These are phyloP conservation scores for Calocybe indica DNA, from an alignment of 768 basidiomycete species.

Conservation along the genomic window DNA sequence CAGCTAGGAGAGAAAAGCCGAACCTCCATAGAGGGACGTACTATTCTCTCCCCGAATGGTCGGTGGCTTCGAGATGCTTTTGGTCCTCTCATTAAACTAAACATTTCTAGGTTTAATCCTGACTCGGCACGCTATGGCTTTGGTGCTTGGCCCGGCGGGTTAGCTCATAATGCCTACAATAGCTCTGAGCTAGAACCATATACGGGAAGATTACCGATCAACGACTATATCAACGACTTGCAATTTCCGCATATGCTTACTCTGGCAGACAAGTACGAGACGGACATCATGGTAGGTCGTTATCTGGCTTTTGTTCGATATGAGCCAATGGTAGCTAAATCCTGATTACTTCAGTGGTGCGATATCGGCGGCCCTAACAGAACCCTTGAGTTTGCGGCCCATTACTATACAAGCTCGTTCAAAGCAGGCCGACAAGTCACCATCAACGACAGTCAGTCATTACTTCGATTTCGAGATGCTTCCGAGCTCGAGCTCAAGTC, in stretches of 20 bases:
- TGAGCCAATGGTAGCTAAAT: conserved; percentile 1
- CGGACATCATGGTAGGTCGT: conserved; percentile 46
- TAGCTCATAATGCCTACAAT: conserved; percentile 48
- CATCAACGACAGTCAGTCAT: conserved; percentile 26
- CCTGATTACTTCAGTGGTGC: conserved; percentile 36
- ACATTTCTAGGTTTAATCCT: conserved; percentile 42
- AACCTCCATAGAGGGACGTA: conserved; percentile 51
- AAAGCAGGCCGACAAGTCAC: conserved; percentile 39
- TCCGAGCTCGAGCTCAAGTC: neutral
- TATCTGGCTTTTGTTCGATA: neutral
- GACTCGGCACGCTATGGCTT: conserved; percentile 47
- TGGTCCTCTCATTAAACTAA: neutral
- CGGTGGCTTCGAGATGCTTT: conserved; percentile 3
- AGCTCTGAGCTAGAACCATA: conserved; percentile 43
- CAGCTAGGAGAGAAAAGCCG: conserved; percentile 44
- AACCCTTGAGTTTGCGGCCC: conserved; percentile 36
- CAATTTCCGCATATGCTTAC: conserved; percentile 47
- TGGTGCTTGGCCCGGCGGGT: conserved; percentile 43
- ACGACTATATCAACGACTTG: conserved; percentile 46
- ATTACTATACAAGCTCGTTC: conserved; percentile 38
- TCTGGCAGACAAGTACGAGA: conserved; percentile 38
- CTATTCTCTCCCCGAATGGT: conserved; percentile 54
- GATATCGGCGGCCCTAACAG: conserved; percentile 50
- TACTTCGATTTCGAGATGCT: neutral
- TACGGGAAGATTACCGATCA: conserved; percentile 42